Evolutionary conservation across 306 rosid species (phyloP).

Genomic region (Quercus bicolor): DNA sequence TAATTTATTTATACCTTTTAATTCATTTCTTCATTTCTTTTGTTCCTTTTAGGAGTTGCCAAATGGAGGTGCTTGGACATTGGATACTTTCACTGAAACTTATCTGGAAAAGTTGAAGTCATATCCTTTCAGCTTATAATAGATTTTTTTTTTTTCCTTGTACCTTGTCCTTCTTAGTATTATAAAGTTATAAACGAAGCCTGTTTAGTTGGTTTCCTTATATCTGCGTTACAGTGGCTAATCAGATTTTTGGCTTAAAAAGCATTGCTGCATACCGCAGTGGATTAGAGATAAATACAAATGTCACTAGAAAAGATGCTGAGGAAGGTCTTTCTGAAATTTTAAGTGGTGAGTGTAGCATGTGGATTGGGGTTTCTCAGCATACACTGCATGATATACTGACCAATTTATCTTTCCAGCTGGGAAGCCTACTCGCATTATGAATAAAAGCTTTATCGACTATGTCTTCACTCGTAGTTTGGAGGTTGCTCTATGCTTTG

Average conservation of each 20-base stretch:
- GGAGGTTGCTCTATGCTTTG: slow-evolving; percentile 70
- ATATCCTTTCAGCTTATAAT: slow-evolving; percentile 57
- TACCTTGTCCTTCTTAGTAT: not conserved
- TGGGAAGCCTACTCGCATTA: slow-evolving; percentile 58
- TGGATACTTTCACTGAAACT: slow-evolving; percentile 56
- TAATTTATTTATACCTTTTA: not conserved
- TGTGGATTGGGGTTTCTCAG: slow-evolving; percentile 11
- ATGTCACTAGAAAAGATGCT: slow-evolving; percentile 54
- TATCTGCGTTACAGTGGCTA: slow-evolving; percentile 41
- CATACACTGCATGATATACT: slow-evolving; percentile 17
- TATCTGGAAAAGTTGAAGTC: slow-evolving; percentile 72
- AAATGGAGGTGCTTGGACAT: slow-evolving; percentile 65
- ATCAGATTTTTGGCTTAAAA: slow-evolving; percentile 68
- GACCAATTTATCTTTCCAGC: slow-evolving; percentile 49
- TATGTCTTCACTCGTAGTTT: slow-evolving; percentile 66
- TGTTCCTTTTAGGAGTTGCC: slow-evolving; percentile 50
- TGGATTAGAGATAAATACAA: slow-evolving; percentile 73
- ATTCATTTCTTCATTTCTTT: not conserved
- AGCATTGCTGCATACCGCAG: slow-evolving; percentile 85
- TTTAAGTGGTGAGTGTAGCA: slow-evolving; percentile 45
- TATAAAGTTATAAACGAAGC: not conserved
- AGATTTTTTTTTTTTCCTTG: not conserved
- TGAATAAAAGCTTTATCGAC: slow-evolving; percentile 68
- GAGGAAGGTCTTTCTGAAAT: slow-evolving; percentile 67
- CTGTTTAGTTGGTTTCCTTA: slow-evolving; percentile 49